These are phyloP conservation scores for Claviceps quebecensis DNA, from an alignment of 2,329 filamentous ascomycete genomes.

Conservation along the genomic window DNA sequence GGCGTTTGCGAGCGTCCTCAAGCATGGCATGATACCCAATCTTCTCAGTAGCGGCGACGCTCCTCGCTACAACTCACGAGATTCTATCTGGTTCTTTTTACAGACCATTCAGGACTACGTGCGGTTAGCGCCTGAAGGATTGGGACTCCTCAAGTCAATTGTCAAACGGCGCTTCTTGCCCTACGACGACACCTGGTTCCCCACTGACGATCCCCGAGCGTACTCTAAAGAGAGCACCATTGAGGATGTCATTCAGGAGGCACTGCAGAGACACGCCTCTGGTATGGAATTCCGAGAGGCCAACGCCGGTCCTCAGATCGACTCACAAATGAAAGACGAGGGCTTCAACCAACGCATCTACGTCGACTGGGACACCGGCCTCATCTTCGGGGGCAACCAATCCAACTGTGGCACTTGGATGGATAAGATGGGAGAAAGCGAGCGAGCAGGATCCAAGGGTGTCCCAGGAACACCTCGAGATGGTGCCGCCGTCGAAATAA, in stretches of 20 bases:
- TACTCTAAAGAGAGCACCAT: slow-evolving; percentile 77
- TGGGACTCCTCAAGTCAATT: slow-evolving; percentile 58
- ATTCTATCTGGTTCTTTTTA: slow-evolving; percentile 96
- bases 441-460: slow-evolving; percentile 80
- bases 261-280: slow-evolving; percentile 77
- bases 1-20: slow-evolving; percentile 88
- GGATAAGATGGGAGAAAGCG: slow-evolving; percentile 99
- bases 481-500: slow-evolving; percentile 90
- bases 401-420: slow-evolving; percentile 97
- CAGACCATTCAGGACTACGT: slow-evolving; percentile 93
- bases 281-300: slow-evolving; percentile 90
- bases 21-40: slow-evolving; percentile 98
- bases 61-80: slow-evolving; percentile 87
- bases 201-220: slow-evolving; percentile 63
- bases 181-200: slow-evolving; percentile 92
- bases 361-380: slow-evolving; percentile 78
- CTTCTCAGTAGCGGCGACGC: slow-evolving; percentile 72
- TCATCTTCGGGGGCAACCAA: slow-evolving; percentile 90
- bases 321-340: slow-evolving; percentile 82
- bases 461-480: slow-evolving; percentile 93
- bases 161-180: slow-evolving; percentile 79
- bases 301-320: slow-evolving; percentile 77
- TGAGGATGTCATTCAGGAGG: slow-evolving; percentile 83
- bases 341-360: slow-evolving; percentile 87
- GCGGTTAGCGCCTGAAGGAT: slow-evolving; percentile 64